phyloP scores from a whole-genome alignment of 108 stramenopile species.

The Schizochytrium sp. region DNA sequence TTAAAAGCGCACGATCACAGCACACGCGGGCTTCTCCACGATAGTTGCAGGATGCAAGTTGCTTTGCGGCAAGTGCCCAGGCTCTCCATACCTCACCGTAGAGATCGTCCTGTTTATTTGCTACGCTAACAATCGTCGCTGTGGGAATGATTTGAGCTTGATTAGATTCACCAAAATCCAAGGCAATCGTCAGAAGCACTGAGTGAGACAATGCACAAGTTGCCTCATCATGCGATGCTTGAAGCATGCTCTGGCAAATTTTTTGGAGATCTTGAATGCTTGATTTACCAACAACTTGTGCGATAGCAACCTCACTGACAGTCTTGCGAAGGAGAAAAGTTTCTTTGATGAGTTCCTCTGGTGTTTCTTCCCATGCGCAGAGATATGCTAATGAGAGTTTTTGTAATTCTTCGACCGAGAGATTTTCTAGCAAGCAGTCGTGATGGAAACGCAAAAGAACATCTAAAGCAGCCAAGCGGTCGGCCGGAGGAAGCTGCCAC shows the following conservation, averaged over 20 bases:
- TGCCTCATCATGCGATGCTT: background rate
- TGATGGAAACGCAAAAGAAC: slow-evolving; percentile 16
- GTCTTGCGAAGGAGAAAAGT: background rate
- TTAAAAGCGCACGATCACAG: background rate
- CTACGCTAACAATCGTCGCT: too few relatives aligned
- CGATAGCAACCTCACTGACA: background rate
- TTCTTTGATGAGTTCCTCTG: background rate
- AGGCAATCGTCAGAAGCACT: background rate
- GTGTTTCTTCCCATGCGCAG: background rate
- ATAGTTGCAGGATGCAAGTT: background rate
- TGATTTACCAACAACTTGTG: background rate
- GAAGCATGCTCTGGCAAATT: background rate
- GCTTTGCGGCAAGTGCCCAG: background rate
- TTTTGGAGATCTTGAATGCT: background rate
- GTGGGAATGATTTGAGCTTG: too few relatives aligned
- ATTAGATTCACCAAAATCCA: background rate
- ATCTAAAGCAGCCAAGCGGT: background rate
- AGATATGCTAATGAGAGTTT: slow-evolving; percentile 22
- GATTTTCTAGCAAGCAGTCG: slow-evolving; percentile 26
- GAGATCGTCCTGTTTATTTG: background rate
- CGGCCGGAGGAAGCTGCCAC: background rate
- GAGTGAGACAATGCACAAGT: background rate
- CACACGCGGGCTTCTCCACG: background rate
- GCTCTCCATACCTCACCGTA: slow-evolving; percentile 2
- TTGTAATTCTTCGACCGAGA: background rate